Evolutionary conservation across 345 rosid species (phyloP).

Genomic region (Hevea brasiliensis): DNA sequence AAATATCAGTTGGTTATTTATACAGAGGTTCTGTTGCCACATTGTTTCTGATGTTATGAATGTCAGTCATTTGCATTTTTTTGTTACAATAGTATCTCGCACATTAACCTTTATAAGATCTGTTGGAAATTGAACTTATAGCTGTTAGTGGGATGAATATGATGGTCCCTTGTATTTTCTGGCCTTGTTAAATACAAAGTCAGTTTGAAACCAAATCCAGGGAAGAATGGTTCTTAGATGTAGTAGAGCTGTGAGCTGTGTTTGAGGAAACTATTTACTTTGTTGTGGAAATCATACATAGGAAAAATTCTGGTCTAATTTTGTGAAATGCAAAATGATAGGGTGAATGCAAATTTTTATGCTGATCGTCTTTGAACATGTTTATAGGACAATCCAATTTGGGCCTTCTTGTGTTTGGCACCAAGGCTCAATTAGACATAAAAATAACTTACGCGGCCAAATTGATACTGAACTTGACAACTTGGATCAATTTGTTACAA

Average conservation of each 20-base stretch:
- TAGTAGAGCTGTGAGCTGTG: too few relatives aligned
- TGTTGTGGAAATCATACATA: too few relatives aligned
- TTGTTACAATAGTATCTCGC: background rate
- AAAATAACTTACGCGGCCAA: too few relatives aligned
- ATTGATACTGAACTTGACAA: too few relatives aligned
- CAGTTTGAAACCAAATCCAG: background rate
- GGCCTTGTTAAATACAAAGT: background rate
- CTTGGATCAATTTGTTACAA: too few relatives aligned
- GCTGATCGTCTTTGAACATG: background rate
- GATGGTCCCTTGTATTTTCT: background rate
- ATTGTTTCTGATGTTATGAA: background rate
- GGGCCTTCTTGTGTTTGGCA: too few relatives aligned
- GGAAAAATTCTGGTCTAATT: too few relatives aligned
- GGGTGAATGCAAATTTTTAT: background rate
- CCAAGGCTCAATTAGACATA: too few relatives aligned
- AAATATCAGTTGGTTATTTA: background rate
- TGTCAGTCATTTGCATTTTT: background rate
- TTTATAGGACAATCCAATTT: too few relatives aligned
- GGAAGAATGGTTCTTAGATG: background rate
- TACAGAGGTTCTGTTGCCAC: background rate
- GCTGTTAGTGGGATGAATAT: constrained; percentile 1
- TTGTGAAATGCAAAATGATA: background rate
- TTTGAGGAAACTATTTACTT: too few relatives aligned
- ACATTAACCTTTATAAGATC: background rate
- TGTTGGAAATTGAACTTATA: background rate